Evolutionary conservation across 352 stramenopile genomes (phyloP).

Genomic region (Phytophthora aleatoria): DNA sequence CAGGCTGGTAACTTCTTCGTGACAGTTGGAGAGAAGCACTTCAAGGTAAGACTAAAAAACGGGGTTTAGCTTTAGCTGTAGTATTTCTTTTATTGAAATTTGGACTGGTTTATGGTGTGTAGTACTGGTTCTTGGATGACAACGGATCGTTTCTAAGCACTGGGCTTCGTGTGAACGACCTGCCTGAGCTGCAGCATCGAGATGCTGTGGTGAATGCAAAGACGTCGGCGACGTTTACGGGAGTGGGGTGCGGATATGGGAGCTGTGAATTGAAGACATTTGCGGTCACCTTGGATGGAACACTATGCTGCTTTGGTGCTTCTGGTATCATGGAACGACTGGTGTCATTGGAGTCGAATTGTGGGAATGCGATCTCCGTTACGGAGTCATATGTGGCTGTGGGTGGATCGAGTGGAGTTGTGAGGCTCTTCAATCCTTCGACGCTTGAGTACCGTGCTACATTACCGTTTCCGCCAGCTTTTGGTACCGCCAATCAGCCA

Average conservation of each 20-base stretch:
- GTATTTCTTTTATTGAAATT: no score
- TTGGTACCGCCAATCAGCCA: constrained; percentile 49
- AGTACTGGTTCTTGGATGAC: constrained; percentile 82
- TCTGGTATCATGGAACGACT: constrained; percentile 77
- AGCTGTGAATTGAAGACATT: constrained; percentile 70
- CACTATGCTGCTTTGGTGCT: constrained; percentile 77
- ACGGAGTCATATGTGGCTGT: constrained; percentile 76
- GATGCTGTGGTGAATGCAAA: constrained; percentile 67
- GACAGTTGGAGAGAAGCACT: constrained; percentile 79
- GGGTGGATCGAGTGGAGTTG: constrained; percentile 62
- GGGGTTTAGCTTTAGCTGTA: background rate
- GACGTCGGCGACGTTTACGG: constrained; percentile 68
- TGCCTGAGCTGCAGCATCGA: constrained; percentile 66
- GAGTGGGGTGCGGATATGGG: constrained; percentile 66
- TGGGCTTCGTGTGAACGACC: constrained; percentile 52
- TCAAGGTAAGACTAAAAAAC: constrained; percentile 47
- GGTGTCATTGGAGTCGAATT: constrained; percentile 67
- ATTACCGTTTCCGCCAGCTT: constrained; percentile 76
- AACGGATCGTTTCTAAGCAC: constrained; percentile 57
- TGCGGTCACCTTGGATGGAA: constrained; percentile 70
- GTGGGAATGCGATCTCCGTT: constrained; percentile 76
- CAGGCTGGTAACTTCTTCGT: constrained; percentile 81
- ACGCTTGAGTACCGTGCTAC: constrained; percentile 78
- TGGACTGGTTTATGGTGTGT: background rate
- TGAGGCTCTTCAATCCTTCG: constrained; percentile 73